Evolutionary conservation across 2,329 filamentous ascomycete species (phyloP).

Genomic region (Fusarium austroafricanum): DNA sequence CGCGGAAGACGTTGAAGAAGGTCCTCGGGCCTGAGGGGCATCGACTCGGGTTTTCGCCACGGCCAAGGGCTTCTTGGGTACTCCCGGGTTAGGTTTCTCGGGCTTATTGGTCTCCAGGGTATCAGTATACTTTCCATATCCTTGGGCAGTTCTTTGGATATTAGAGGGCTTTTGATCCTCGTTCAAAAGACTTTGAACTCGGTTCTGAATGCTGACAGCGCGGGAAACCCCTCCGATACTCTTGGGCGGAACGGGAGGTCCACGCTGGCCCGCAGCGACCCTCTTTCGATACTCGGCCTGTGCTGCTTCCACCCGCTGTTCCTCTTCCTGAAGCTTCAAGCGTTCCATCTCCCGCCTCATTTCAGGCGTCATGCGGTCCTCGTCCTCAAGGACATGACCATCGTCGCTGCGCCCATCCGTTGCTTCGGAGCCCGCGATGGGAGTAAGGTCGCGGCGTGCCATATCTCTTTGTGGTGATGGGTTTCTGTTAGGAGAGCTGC

Average conservation of each 20-base stretch:
- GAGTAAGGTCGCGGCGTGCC: constrained; percentile 68
- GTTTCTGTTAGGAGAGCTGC: constrained; percentile 57
- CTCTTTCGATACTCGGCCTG: constrained; percentile 88
- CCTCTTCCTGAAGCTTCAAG: constrained; percentile 83
- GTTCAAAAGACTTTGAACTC: constrained; percentile 85
- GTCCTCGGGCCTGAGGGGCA: constrained; percentile 41
- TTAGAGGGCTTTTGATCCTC: constrained; percentile 74
- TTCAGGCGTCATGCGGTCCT: constrained; percentile 83
- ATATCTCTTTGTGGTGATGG: constrained; percentile 63
- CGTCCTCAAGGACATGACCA: constrained; percentile 67
- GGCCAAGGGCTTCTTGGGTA: constrained; percentile 64
- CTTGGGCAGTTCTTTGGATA: constrained; percentile 79
- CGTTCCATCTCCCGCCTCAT: constrained; percentile 91
- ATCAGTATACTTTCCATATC: constrained; percentile 89
- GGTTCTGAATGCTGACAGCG: constrained; percentile 89
- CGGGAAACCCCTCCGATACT: constrained; percentile 70
- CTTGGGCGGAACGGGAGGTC: constrained; percentile 60
- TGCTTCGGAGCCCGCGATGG: constrained; percentile 81
- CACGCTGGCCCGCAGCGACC: constrained; percentile 64
- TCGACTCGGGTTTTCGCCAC: constrained; percentile 48
- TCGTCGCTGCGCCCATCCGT: constrained; percentile 71
- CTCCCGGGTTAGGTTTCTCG: constrained; percentile 56
- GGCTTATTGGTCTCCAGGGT: constrained; percentile 52
- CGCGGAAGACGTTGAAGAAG: constrained; percentile 36
- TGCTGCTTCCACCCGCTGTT: constrained; percentile 87